Percentiles rank a stretch among this genome's conserved stretches.
Conservation (phyloP, 768 basidiomycete genomes). For the Nidularia pulvinata region DNA sequence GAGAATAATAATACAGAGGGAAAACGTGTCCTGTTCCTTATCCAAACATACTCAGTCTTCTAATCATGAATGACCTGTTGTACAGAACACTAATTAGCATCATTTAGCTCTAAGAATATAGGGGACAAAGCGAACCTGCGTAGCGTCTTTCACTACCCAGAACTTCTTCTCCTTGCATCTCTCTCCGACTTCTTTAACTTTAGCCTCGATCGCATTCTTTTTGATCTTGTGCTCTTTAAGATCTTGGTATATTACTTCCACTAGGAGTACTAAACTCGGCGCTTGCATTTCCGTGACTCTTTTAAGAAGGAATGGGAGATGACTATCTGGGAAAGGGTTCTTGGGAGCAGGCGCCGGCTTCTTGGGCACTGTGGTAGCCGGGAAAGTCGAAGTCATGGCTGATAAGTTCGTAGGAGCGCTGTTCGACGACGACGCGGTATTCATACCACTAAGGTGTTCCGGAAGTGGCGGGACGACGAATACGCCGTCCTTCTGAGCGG, state of each 20-base stretch:
- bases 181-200: constrained; percentile 74
- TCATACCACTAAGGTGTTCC: constrained; percentile 16
- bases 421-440: neutral
- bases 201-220: constrained; percentile 84
- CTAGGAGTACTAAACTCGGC: constrained; percentile 60
- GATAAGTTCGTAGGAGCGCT: no score
- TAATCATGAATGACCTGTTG: no score
- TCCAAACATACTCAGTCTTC: no score
- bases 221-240: constrained; percentile 71
- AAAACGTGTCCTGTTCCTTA: no score
- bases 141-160: constrained; percentile 65
- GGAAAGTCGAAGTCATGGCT: neutral
- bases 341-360: constrained; percentile 40
- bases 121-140: constrained; percentile 21
- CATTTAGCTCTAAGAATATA: neutral
- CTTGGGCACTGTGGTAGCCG: constrained; percentile 16
- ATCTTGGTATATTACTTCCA: constrained; percentile 74
- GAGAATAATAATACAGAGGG: neutral
- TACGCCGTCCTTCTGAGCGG: constrained; percentile 16
- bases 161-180: constrained; percentile 72
- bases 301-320: constrained; percentile 58
- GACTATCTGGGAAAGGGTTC: constrained; percentile 66
- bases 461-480: constrained; percentile 52
- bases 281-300: constrained; percentile 64
- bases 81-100: neutral